Conservation (phyloP, 1,284 basidiomycete genomes). For the Xerocomus amazonicus region DNA sequence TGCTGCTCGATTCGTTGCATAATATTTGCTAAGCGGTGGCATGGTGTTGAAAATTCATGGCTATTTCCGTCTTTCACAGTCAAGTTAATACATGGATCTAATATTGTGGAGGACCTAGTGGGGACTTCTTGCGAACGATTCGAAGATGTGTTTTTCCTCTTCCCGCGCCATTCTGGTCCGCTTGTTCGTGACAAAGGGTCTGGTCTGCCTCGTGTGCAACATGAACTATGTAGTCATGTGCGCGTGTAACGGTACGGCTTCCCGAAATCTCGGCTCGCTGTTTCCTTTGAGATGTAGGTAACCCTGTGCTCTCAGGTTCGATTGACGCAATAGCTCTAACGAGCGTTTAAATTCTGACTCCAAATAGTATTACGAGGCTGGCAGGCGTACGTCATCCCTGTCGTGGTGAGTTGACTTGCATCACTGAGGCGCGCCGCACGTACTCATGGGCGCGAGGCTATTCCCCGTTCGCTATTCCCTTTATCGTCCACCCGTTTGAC, state of each 20-base stretch:
- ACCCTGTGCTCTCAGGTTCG: slow-evolving; percentile 12
- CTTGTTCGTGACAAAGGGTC: slow-evolving; percentile 15
- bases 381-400: slow-evolving; percentile 29
- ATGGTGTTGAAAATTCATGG: background rate
- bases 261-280: slow-evolving; percentile 3
- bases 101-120: slow-evolving; percentile 10
- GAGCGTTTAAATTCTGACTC: slow-evolving; percentile 24
- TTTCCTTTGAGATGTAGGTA: slow-evolving; percentile 7
- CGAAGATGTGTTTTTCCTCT: slow-evolving; percentile 4
- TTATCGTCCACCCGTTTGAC: slow-evolving; percentile 9
- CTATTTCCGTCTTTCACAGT: slow-evolving; percentile 4
- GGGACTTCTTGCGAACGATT: slow-evolving; percentile 10
- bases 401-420: slow-evolving; percentile 10
- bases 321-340: slow-evolving; percentile 10
- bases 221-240: slow-evolving; percentile 12
- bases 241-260: slow-evolving; percentile 17
- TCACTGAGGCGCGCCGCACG: slow-evolving; percentile 5
- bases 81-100: slow-evolving; percentile 10
- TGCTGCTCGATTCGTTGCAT: slow-evolving; percentile 9
- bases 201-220: slow-evolving; percentile 27
- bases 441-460: slow-evolving; percentile 12
- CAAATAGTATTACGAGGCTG: slow-evolving; percentile 13
- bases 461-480: slow-evolving; percentile 22
- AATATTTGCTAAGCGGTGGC: slow-evolving; percentile 1
- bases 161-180: slow-evolving; percentile 6